Evolutionary conservation across 2,329 filamentous ascomycete species (phyloP), one percentile per base, ranked within the genome.

Genomic region (Penicillium corylophilum): DNA sequence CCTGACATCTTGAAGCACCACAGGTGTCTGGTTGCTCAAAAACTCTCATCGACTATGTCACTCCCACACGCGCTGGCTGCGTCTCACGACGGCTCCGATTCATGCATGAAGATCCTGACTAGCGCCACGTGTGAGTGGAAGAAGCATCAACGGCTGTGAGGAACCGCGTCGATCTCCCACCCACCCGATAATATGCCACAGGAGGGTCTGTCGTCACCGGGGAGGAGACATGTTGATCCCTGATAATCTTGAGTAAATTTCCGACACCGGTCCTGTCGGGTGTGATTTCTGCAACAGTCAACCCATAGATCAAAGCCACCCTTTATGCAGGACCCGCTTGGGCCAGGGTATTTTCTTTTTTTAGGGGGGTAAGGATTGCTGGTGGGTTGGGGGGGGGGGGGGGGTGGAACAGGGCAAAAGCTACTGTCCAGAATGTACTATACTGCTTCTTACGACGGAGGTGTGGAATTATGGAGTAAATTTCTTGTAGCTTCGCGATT

Each of bases 101-200:
- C 47, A 61, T 70, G 67, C 67, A 70, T 69, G 64, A 65, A 62
- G 64, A 69, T 69, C 66, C 64, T 59, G 62, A 67, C 61, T 70
- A 70, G 65, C 66, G 65, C 68, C 68, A 71, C 68, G 66, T 70
- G 68, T 63, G 60, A 58, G 56, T 63, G 48, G 59, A 59, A 59
- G 60, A 69, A 71, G 63, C 63, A 64, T 66, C 64, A 68, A 69
- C 68, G 67, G 66, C 64, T 69, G 65, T 59, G 64, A 69, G 67
- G 63, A 64, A 71, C 64, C 62, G 60, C 52, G 68, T 66, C 66
- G 67, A 70, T 70, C 68, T 67, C 64, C 64, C 66, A 67, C 60
- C 57, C 61, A 64, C 54, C 62, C 59, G 63, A 66, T 58, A 54
- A 52, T 53, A 57, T 57, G 52, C 54, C 54, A 51, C 54, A 51